These are phyloP conservation scores for Sporothrix brunneoviolacea DNA, from an alignment of 2,329 filamentous ascomycete genomes.

Conservation along the genomic window DNA sequence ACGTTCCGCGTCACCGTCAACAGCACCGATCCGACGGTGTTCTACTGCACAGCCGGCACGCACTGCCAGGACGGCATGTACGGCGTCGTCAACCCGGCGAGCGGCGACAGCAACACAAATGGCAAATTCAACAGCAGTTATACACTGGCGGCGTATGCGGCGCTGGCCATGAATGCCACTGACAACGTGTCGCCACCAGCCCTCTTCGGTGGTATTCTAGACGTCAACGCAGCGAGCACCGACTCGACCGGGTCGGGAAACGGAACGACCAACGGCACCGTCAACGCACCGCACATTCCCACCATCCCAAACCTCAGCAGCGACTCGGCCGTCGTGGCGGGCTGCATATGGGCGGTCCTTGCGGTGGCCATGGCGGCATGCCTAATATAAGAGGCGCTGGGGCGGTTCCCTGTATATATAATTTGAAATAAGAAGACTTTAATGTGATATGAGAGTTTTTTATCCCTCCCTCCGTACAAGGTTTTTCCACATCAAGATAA, in stretches of 20 bases:
- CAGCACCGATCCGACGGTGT: slow-evolving; percentile 36
- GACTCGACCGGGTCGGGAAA: not conserved
- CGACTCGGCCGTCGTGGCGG: not conserved
- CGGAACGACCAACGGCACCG: not conserved
- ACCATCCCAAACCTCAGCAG: slow-evolving; percentile 1
- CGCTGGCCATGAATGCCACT: slow-evolving; percentile 14
- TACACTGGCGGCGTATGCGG: slow-evolving; percentile 18
- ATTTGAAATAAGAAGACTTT: no score
- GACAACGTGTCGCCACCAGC: slow-evolving; percentile 16
- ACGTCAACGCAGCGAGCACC: not conserved
- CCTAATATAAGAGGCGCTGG: no score
- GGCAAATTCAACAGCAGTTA: not conserved
- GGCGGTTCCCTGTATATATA: no score
- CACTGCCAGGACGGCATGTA: slow-evolving; percentile 41
- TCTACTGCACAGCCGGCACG: slow-evolving; percentile 34
- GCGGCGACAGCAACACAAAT: not conserved
- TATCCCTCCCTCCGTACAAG: not conserved
- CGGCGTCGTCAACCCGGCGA: slow-evolving; percentile 36
- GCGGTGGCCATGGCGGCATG: not conserved
- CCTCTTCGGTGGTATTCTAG: slow-evolving; percentile 18
- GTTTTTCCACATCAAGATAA: no score
- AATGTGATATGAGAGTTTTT: not conserved
- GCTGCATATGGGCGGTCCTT: not conserved
- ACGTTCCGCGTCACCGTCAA: slow-evolving; percentile 36
- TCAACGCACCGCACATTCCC: not conserved